Base-by-base conservation (phyloP, 192 early-diverging fungal genomes). In the Coemansia javaensis region DNA sequence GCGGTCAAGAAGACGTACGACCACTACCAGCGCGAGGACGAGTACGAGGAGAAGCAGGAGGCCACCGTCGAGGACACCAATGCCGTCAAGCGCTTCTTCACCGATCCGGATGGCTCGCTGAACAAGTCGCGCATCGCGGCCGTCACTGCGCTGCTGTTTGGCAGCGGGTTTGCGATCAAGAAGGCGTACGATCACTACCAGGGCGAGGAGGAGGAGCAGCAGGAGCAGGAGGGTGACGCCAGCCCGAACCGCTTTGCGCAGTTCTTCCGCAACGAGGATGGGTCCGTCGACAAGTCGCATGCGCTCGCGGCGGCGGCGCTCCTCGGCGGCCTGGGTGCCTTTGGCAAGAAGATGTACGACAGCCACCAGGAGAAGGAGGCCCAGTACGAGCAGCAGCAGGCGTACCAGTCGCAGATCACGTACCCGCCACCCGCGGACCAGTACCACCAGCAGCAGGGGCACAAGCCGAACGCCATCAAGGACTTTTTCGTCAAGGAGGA, bases 311-410 rank as follows among this genome's bases (percentile, higher is more conserved):
- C 56, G 34, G 51, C 50, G 3, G 47, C 43, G 6, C 47, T 52
- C 28, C 41, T 36, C 20, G 44, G 48, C 2, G 56, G 36, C 32
- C 42, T 57, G 12, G 37, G 44, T 24, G 22, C 45, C 13, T 33
- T 30, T 13, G 64, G 52, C 41, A 55, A 59, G 47, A 59, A 60
- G 37, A 13, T 41, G 14, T 67, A 67, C 17, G 45, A 59, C 51
- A 34, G 51, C 37, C 47, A 36, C 31, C 30, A 63, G 40, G 51
- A 62, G 32, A 25, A 58, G 18, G 20, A 54, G 17, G 32, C 39
- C n/a, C 23, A 45, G 40, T 40, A 21, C 3, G 27, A 47, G 12
- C 33, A 25, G 10, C 45, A 57, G 55, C 36, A 46, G 28, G 28
- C 14, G 1, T 47, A 47, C 14, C 44, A 31, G 6, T 25, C 44